Evolutionary conservation across 23 red algal genomes (phyloP).

Genomic region (Agarophyton chilense): DNA sequence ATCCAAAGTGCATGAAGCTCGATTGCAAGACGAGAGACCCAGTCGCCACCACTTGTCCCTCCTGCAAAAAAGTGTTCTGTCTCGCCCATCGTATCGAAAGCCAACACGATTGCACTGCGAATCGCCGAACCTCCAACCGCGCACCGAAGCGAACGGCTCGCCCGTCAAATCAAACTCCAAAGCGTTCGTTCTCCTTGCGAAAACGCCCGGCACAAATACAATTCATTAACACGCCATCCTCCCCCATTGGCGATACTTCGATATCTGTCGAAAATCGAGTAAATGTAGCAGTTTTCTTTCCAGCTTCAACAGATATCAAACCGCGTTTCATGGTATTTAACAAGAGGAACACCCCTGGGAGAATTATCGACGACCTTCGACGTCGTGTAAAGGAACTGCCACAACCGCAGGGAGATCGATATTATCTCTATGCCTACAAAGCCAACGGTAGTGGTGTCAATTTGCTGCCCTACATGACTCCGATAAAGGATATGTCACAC

Average conservation of each 20-base stretch:
- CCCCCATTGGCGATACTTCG: slow-evolving; percentile 30
- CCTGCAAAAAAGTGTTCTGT: slow-evolving; percentile 53
- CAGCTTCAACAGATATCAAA: neutral
- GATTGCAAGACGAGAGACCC: slow-evolving; percentile 54
- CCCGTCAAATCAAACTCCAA: neutral
- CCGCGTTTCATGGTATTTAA: slow-evolving; percentile 58
- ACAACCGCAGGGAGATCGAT: slow-evolving; percentile 41
- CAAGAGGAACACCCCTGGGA: slow-evolving; percentile 34
- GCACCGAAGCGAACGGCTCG: neutral
- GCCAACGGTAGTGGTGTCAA: slow-evolving; percentile 36
- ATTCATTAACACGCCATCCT: slow-evolving; percentile 34
- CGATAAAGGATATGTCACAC: slow-evolving; percentile 50
- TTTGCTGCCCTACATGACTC: slow-evolving; percentile 64
- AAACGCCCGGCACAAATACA: neutral
- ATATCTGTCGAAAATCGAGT: slow-evolving; percentile 31
- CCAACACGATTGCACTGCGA: slow-evolving; percentile 47
- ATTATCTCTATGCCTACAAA: slow-evolving; percentile 55
- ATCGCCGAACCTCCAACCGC: neutral
- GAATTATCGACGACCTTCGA: slow-evolving; percentile 44
- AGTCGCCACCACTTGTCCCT: slow-evolving; percentile 41
- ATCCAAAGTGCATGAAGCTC: slow-evolving; percentile 41
- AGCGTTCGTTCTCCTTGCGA: neutral
- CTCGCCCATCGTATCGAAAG: slow-evolving; percentile 55
- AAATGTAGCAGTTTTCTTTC: slow-evolving; percentile 54
- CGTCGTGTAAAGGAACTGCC: slow-evolving; percentile 34